Base-by-base conservation (phyloP, 1,284 basidiomycete species). In the Microbotryum scabiosae region DNA sequence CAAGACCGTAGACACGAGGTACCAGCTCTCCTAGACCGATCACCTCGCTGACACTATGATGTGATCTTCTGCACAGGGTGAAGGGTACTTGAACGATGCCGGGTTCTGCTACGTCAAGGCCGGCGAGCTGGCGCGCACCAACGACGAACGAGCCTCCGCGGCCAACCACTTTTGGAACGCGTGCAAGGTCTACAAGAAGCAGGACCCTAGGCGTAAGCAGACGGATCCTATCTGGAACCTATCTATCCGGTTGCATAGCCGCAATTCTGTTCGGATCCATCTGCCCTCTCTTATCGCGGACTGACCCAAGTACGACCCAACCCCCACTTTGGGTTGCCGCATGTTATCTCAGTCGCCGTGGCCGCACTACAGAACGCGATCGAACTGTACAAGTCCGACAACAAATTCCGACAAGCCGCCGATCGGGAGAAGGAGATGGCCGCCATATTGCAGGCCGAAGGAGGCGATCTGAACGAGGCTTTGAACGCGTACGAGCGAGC, bases 101-200 rank as follows among this genome's bases (percentile, higher is more conserved):
- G 75, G 76, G 4, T 73, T 76, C 60, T 64, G 63, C 49, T 71
- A 67, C 61, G 65, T 56, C 60, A 76, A 76, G 51, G 93, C 96
- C 73, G 93, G 90, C 0, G 89, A 93, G 70, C 94, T 90, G 75
- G 83, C 90, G 66, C 85, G 91, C 76, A 85, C 86, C 69, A 85
- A 84, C 70, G 85, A 87, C 60, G 92, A 96, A 77, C 78, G 76
- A 51, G 90, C 89, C 67, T 93, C 96, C 69, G 91, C 92, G n/a
- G 87, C 90, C 43, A 93, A 93, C 74, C 90, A 91, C 20, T 97
- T 87, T 85, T 94, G 92, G 88, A 93, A 93, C 72, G 91, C 93
- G 23, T 85, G 88, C 44, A 97, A 96, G 78, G 85, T 87, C 28
- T 97, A 88, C 79, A 97, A 96, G 79, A 83, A 87, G 76, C 84